phyloP scores from a whole-genome alignment of 345 rosid genomes.

The Orychophragmus violaceus region DNA sequence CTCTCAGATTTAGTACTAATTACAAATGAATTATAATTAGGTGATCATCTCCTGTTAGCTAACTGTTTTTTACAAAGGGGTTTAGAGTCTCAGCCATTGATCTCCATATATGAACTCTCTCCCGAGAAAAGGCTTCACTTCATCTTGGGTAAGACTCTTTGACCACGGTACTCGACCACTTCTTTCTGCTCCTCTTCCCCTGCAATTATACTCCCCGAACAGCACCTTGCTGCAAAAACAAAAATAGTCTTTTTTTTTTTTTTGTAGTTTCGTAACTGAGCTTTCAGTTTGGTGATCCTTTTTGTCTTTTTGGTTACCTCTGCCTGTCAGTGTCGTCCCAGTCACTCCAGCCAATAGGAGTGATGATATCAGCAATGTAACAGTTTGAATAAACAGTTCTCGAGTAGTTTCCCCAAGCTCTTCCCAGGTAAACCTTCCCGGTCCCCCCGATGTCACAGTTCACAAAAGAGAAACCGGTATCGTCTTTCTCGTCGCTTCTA shows the following conservation, averaged over 20 bases:
- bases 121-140: constrained; percentile 53
- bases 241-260: background rate
- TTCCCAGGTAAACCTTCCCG: constrained; percentile 65
- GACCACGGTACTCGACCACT: constrained; percentile 61
- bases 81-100: constrained; percentile 66
- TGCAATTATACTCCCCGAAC: constrained; percentile 74
- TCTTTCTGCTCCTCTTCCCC: constrained; percentile 67
- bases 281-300: background rate
- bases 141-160: constrained; percentile 40
- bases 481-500: constrained; percentile 51
- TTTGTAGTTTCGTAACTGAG: background rate
- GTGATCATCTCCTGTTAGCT: constrained; percentile 21
- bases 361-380: constrained; percentile 47
- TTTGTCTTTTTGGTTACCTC: constrained; percentile 30
- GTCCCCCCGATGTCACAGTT: constrained; percentile 64
- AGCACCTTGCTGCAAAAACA: constrained; percentile 45
- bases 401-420: constrained; percentile 90
- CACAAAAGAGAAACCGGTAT: constrained; percentile 77
- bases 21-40: background rate
- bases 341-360: constrained; percentile 78
- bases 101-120: constrained; percentile 58
- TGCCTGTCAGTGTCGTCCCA: constrained; percentile 56
- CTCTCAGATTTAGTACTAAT: background rate
- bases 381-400: constrained; percentile 70
- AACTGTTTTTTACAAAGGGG: background rate